A percentile compares a stretch with the other conserved stretches of the same genome.
Conservation (phyloP, 768 basidiomycete genomes). For the Amanita subjunquillea region DNA sequence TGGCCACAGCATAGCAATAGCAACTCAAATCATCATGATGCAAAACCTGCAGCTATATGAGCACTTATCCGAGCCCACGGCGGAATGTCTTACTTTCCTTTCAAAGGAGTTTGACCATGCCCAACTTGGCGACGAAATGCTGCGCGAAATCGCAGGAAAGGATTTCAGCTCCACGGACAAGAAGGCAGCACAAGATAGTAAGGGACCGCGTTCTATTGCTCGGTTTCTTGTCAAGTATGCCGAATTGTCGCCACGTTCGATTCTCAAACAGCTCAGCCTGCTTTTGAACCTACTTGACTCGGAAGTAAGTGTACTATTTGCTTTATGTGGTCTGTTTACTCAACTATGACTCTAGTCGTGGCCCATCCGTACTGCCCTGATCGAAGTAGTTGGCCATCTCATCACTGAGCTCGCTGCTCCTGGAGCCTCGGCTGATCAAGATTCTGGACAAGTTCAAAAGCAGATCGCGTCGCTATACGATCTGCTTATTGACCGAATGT, state of each 20-base stretch:
- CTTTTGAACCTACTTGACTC: slow-evolving; percentile 83
- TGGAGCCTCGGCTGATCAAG: slow-evolving; percentile 34
- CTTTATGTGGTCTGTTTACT: neutral
- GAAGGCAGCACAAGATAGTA: slow-evolving; percentile 57
- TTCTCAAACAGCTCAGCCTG: slow-evolving; percentile 85
- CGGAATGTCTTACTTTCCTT: slow-evolving; percentile 74
- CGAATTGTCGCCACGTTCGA: slow-evolving; percentile 68
- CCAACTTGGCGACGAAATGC: slow-evolving; percentile 84
- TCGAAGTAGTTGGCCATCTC: slow-evolving; percentile 82
- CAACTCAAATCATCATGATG: slow-evolving; percentile 84
- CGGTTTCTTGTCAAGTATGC: slow-evolving; percentile 74
- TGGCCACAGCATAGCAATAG: slow-evolving; percentile 63
- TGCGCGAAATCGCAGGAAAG: slow-evolving; percentile 79
- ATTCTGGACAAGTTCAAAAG: slow-evolving; percentile 44
- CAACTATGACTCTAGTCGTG: slow-evolving; percentile 52
- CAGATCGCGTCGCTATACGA: slow-evolving; percentile 77
- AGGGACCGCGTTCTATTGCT: slow-evolving; percentile 80
- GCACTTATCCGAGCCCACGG: slow-evolving; percentile 90
- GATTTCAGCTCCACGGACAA: slow-evolving; percentile 35
- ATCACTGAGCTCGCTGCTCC: slow-evolving; percentile 70
- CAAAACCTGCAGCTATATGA: slow-evolving; percentile 91
- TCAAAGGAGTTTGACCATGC: slow-evolving; percentile 81
- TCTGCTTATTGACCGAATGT: slow-evolving; percentile 74
- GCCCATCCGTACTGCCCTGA: slow-evolving; percentile 90
- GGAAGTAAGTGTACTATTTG: slow-evolving; percentile 44